phyloP scores from a whole-genome alignment of 139 green algal species.

The Volvox africanus region DNA sequence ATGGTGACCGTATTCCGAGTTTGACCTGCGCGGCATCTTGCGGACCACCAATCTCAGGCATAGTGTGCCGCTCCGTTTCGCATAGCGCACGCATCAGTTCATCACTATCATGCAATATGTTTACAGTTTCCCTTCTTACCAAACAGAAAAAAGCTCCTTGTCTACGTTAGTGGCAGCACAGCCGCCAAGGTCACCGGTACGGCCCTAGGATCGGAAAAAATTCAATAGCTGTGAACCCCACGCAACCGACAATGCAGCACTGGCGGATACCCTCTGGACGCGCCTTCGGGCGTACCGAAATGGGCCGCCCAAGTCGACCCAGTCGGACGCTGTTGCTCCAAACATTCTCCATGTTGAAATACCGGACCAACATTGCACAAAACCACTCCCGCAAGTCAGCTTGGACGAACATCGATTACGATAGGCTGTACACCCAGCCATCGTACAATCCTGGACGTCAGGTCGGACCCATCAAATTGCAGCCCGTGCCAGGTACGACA shows the following conservation, averaged over 20 bases:
- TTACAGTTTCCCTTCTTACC: no score
- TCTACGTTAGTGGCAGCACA: no score
- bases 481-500: conserved; percentile 15
- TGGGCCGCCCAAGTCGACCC: neutral
- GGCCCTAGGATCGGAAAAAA: no score
- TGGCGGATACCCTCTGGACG: neutral
- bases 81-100: no score
- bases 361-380: conserved; percentile 38
- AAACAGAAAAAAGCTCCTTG: no score
- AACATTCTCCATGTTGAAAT: conserved; percentile 3
- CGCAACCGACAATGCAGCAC: neutral
- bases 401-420: neutral
- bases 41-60: no score
- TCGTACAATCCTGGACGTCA: conserved; percentile 29
- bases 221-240: neutral
- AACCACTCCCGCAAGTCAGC: conserved; percentile 16
- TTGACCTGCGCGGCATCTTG: no score
- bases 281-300: neutral
- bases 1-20: no score
- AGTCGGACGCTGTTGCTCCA: neutral
- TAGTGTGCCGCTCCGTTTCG: no score
- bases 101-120: no score
- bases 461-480: neutral
- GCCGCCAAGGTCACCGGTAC: no score
- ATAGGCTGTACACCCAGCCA: conserved; percentile 15